phyloP scores from a whole-genome alignment of 345 rosid species.

The Citrus sp. region DNA sequence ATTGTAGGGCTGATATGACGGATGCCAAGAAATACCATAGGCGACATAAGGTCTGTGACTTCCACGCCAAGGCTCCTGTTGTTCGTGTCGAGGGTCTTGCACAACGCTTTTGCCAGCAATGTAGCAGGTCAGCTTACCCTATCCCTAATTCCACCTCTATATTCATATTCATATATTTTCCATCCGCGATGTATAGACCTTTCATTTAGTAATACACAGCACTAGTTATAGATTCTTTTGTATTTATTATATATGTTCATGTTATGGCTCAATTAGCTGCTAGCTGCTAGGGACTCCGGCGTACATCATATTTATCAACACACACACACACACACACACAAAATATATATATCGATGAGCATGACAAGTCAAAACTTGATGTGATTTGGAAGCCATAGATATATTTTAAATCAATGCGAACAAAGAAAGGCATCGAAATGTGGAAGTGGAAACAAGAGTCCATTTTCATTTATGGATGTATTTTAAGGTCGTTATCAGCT shows the following conservation, averaged over 20 bases:
- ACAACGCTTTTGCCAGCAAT: slow-evolving; percentile 97
- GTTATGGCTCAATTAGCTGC: no score
- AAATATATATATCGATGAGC: not conserved
- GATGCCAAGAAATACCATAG: slow-evolving; percentile 69
- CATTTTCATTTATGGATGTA: not conserved
- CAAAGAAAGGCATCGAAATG: not conserved
- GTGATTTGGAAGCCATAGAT: slow-evolving; percentile 4
- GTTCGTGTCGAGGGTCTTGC: slow-evolving; percentile 56
- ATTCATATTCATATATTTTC: not conserved
- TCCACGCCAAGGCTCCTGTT: slow-evolving; percentile 69
- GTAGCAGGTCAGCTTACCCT: slow-evolving; percentile 82
- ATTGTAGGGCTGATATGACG: slow-evolving; percentile 58
- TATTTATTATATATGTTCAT: no score
- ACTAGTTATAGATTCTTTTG: no score
- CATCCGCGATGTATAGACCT: not conserved
- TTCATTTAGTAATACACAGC: no score
- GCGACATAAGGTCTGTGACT: slow-evolving; percentile 89
- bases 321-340: no score
- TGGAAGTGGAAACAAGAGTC: not conserved
- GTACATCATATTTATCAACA: no score
- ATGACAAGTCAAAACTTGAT: not conserved
- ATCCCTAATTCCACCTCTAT: slow-evolving; percentile 2
- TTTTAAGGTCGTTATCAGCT: no score
- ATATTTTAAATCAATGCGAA: not conserved
- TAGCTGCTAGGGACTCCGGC: no score